Evolutionary conservation across 83 land plant species (phyloP), one percentile per base, ranked within the genome.

Genomic region (Larix sibirica): DNA sequence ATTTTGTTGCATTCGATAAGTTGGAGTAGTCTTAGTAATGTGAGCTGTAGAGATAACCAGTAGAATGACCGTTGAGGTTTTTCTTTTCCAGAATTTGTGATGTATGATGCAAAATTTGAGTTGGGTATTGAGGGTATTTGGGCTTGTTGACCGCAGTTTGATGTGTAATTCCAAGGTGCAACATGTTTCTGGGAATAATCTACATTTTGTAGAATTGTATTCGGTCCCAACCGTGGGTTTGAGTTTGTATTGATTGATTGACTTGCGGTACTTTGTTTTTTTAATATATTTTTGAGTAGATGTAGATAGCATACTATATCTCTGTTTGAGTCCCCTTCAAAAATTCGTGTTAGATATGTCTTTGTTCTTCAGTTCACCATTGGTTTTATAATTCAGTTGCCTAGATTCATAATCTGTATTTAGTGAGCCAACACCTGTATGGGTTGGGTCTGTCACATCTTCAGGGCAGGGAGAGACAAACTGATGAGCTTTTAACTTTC

Each of bases 131-230:
- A 50, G 56, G 56, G 56, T 12, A 10, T 50, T 10, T 50, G 56
- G 56, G 56, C 56, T 50, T 50, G 56, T 50, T 50, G 56, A 50
- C 56, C 56, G 14, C 56, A 50, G 56, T 50, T 50, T 12, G 14
- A 50, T 2, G 56, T 50, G 56, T 50, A 50, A 50, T 50, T 50
- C 56, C 12, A 50, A 50, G 56, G 58, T 54, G 71, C 36, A 67
- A 67, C 14, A 10, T 4, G 71, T 28, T 12, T 31, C 71, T 67
- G 71, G 71, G 16, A 67, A 54, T 54, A 12, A 28, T 10, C 18
- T 67, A 23, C 71, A 67, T 67, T 67, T 67, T 67, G 36, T 17
- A 31, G 38, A 67, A 68, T 68, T 68, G 73, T 20, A 68, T 68
- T 68, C 4, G 6, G 73, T 16, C 18, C 73, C 17, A 38, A 31